Percentiles rank a stretch among this genome's conserved stretches.
These are phyloP conservation scores for Talaromyces marneffei DNA, from an alignment of 2,329 filamentous ascomycete species.

Conservation along the genomic window DNA sequence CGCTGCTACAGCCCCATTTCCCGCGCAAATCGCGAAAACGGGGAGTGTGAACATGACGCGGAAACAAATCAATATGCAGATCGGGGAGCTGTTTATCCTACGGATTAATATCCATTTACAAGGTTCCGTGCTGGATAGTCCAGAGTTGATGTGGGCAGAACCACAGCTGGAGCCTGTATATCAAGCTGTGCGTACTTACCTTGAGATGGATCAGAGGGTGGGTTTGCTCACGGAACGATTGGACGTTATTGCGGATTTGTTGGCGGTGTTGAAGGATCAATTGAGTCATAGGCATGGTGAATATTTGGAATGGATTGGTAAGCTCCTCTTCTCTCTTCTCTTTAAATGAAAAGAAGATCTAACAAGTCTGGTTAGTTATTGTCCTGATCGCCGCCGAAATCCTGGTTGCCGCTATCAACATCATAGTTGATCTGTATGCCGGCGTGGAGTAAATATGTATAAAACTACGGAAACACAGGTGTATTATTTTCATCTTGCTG, in stretches of 20 bases:
- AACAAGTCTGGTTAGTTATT: slow-evolving; percentile 59
- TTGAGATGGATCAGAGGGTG: slow-evolving; percentile 97
- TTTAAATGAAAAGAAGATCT: not conserved
- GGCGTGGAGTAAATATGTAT: slow-evolving; percentile 48
- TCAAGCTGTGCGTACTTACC: slow-evolving; percentile 85
- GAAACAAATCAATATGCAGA: slow-evolving; percentile 97
- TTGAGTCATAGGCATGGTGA: slow-evolving; percentile 88
- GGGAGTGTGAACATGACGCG: slow-evolving; percentile 86
- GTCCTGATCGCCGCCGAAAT: slow-evolving; percentile 94
- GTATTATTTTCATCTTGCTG: not conserved
- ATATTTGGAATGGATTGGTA: slow-evolving; percentile 84
- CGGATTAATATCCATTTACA: slow-evolving; percentile 98
- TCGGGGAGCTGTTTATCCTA: slow-evolving; percentile 94
- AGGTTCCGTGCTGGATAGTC: slow-evolving; percentile 90
- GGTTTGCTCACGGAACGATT: slow-evolving; percentile 81
- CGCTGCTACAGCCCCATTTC: slow-evolving; percentile 85
- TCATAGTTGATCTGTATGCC: slow-evolving; percentile 87
- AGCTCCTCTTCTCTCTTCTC: slow-evolving; percentile 30
- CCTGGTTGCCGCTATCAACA: slow-evolving; percentile 85
- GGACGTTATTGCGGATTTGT: slow-evolving; percentile 85
- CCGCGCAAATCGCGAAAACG: slow-evolving; percentile 83
- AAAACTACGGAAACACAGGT: not conserved
- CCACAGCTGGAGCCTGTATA: slow-evolving; percentile 95
- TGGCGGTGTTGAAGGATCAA: slow-evolving; percentile 93
- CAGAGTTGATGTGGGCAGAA: slow-evolving; percentile 97